Percentiles rank a stretch among this genome's conserved stretches.
These are phyloP conservation scores for Solanum hybrid DNA, from an alignment of 305 asterid genomes.

Conservation along the genomic window DNA sequence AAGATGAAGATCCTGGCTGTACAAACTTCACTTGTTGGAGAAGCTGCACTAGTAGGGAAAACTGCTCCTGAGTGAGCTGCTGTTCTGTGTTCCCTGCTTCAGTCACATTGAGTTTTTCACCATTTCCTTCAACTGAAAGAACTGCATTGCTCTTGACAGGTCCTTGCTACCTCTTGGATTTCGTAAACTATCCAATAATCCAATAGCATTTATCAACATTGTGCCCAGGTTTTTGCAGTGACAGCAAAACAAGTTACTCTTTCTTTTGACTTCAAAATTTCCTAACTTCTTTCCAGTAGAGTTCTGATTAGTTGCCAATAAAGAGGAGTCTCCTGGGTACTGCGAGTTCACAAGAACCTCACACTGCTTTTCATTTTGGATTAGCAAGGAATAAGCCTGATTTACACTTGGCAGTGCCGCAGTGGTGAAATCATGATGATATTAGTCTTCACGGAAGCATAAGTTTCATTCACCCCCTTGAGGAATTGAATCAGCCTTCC, in stretches of 20 bases:
- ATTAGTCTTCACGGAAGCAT: background rate
- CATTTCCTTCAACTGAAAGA: background rate
- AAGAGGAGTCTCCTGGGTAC: background rate
- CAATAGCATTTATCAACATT: background rate
- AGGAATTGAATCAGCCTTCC: background rate
- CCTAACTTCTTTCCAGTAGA: background rate
- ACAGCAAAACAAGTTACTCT: background rate
- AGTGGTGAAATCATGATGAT: background rate
- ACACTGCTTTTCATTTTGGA: background rate
- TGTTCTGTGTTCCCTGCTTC: background rate
- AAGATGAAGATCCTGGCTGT: background rate
- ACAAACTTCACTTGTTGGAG: background rate
- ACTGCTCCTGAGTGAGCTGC: background rate
- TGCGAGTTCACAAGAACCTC: background rate
- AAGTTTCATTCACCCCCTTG: background rate
- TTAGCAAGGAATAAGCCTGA: background rate
- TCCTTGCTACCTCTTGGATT: background rate
- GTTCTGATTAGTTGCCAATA: background rate
- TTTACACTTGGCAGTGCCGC: background rate
- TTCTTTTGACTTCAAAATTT: background rate
- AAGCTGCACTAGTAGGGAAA: background rate
- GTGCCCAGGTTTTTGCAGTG: background rate
- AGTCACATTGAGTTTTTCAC: background rate
- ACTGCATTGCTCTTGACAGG: background rate
- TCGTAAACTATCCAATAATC: background rate